Percentiles rank a stretch among this genome's conserved stretches.
phyloP scores from a whole-genome alignment of 768 basidiomycete genomes.

The Mycena haematopus region DNA sequence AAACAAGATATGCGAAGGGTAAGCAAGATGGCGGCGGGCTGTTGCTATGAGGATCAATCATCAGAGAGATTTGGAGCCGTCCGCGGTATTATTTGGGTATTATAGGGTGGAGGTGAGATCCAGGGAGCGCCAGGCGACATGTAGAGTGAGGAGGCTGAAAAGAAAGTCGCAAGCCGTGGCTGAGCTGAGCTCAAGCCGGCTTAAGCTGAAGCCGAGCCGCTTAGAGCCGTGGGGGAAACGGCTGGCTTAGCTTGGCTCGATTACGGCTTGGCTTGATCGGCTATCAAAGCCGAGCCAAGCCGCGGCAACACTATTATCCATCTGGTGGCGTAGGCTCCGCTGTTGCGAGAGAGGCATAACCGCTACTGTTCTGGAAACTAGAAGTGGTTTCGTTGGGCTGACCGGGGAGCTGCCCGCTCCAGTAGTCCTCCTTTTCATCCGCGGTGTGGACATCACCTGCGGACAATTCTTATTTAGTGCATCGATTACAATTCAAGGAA shows the following conservation, averaged over 20 bases:
- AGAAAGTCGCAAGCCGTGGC: neutral
- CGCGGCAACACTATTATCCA: neutral
- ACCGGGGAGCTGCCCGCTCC: conserved; percentile 17
- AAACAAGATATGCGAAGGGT: too few relatives aligned
- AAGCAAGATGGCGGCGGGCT: too few relatives aligned
- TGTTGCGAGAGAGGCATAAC: conserved; percentile 26
- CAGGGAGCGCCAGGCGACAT: conserved; percentile 1
- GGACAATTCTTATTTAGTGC: neutral
- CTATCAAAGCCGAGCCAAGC: neutral
- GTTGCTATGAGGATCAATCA: neutral
- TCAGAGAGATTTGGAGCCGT: neutral
- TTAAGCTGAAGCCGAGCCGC: neutral
- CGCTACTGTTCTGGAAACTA: conserved; percentile 26
- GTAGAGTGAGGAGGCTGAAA: neutral
- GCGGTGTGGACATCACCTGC: conserved; percentile 31
- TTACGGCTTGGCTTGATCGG: neutral
- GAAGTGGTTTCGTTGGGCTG: conserved; percentile 10
- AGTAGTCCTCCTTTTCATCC: conserved; percentile 28
- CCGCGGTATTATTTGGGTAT: too few relatives aligned
- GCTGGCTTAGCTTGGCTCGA: neutral
- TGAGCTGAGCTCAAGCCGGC: neutral
- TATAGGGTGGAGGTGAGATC: neutral
- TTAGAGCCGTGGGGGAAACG: neutral
- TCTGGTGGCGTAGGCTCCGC: conserved; percentile 21
- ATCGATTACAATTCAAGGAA: neutral